phyloP scores from a whole-genome alignment of 257 asterid species.

The Cinchona pubescens region DNA sequence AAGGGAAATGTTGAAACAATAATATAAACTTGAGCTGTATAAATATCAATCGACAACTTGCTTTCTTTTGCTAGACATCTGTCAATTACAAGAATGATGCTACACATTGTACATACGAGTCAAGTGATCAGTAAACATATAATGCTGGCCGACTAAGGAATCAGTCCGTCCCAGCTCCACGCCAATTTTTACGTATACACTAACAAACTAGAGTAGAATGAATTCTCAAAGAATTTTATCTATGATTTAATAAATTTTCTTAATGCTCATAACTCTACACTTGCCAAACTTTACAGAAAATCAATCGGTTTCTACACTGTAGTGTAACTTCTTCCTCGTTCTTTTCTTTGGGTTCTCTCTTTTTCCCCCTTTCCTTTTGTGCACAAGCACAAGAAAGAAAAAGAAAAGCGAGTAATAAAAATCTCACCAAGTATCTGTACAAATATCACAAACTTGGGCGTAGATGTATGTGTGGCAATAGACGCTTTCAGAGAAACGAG shows the following conservation, averaged over 20 bases:
- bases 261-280: slow-evolving; percentile 57
- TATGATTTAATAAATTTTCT: slow-evolving; percentile 21
- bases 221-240: slow-evolving; percentile 43
- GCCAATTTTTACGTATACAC: slow-evolving; percentile 25
- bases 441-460: slow-evolving; percentile 32
- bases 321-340: slow-evolving; percentile 23
- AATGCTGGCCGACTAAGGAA: slow-evolving; percentile 3
- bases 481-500: slow-evolving; percentile 2
- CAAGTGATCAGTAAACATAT: background rate
- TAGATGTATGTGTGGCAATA: background rate
- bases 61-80: slow-evolving; percentile 3
- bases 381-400: slow-evolving; percentile 29
- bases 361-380: background rate
- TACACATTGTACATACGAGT: slow-evolving; percentile 6
- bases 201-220: slow-evolving; percentile 29
- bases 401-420: slow-evolving; percentile 48
- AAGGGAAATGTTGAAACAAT: background rate
- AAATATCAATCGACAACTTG: slow-evolving; percentile 3
- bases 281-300: slow-evolving; percentile 68
- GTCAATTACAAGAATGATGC: slow-evolving; percentile 7
- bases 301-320: slow-evolving; percentile 42
- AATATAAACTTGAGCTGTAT: background rate
- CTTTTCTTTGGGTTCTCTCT: background rate
- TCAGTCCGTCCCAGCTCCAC: slow-evolving; percentile 23
- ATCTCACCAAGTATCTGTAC: slow-evolving; percentile 69